These are phyloP conservation scores for Adansonia rubrostipa DNA, from an alignment of 441 rosid species.

Conservation along the genomic window DNA sequence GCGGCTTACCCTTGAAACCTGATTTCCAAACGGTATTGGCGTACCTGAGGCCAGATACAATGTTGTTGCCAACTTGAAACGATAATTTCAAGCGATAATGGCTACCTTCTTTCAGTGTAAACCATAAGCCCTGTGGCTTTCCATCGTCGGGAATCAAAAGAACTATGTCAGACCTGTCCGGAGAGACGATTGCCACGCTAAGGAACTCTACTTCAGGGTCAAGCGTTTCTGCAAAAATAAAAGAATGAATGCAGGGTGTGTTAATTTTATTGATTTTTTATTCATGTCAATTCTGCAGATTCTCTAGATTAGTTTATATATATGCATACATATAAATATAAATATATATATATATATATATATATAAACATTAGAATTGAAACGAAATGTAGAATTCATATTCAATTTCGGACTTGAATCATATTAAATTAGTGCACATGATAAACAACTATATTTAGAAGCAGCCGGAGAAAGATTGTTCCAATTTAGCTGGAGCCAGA, in stretches of 20 bases:
- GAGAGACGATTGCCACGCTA: conserved; percentile 49
- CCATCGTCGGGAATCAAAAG: conserved; percentile 62
- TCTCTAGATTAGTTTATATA: neutral
- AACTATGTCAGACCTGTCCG: conserved; percentile 47
- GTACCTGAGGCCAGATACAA: conserved; percentile 85
- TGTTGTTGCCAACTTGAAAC: conserved; percentile 75
- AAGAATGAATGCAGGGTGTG: neutral
- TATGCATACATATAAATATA: too few relatives aligned
- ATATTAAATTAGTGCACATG: too few relatives aligned
- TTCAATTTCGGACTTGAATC: too few relatives aligned
- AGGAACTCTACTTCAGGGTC: conserved; percentile 55
- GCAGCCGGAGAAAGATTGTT: neutral
- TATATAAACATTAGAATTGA: too few relatives aligned
- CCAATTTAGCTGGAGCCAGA: neutral
- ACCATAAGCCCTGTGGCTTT: conserved; percentile 77
- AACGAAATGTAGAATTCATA: too few relatives aligned
- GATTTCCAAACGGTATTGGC: conserved; percentile 81
- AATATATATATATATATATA: too few relatives aligned
- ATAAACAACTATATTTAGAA: too few relatives aligned
- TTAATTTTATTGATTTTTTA: neutral
- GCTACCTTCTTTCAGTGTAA: conserved; percentile 88
- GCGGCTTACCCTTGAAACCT: conserved; percentile 63
- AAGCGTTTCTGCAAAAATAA: conserved; percentile 41
- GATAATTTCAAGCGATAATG: conserved; percentile 70
- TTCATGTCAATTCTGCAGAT: neutral